Base-by-base conservation (phyloP, 2,329 filamentous ascomycete species). In the Aspergillus sp. region DNA sequence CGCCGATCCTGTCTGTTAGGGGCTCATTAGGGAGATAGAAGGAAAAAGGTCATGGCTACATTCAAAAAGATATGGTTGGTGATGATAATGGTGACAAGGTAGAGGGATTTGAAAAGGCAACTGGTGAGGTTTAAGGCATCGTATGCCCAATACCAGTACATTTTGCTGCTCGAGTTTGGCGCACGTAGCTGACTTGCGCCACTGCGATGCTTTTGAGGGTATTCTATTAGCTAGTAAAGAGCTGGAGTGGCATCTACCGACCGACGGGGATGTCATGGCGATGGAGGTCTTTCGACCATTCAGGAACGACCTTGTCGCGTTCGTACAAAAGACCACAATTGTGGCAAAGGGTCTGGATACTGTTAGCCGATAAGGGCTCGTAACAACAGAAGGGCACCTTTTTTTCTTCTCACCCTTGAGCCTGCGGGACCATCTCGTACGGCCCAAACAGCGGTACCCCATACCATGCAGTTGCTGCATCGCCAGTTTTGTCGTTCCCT, bases 271-370 rank as follows among this genome's bases (percentile, higher is more conserved):
- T 51, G 44, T 72, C 68, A 50, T 70, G 65, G 46, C 66, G 66
- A 62, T 90, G 88, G 42, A 91, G 74, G 51, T 84, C 80, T 62
- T 83, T 83, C 3, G 82, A 83, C 84, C 85, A 90, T 23, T 83
- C 81, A 7, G 91, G 90, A 0, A 95, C 77, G 55, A 84, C 84
- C 69, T 88, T 85, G 68, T 94, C 88, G 47, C 89, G 84, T 70
- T 96, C 91, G 65, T 87, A 96, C 17, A 91, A 72, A 58, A 90
- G 84, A 48, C 90, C 91, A 66, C 91, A 97, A 66, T 95, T 96
- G 69, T 90, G 87, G 73, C 91, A 97, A 3, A 97, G 81, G 25
- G 88, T 86, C 87, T 90, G 56, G 44, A 56, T 37, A 46, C 23
- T 35, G 52, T 65, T 44, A 62, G 58, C 43, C 19, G 44, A 15